These are phyloP conservation scores for Durusdinium trenchii DNA, from an alignment of 73 alveolate species.

Conservation along the genomic window DNA sequence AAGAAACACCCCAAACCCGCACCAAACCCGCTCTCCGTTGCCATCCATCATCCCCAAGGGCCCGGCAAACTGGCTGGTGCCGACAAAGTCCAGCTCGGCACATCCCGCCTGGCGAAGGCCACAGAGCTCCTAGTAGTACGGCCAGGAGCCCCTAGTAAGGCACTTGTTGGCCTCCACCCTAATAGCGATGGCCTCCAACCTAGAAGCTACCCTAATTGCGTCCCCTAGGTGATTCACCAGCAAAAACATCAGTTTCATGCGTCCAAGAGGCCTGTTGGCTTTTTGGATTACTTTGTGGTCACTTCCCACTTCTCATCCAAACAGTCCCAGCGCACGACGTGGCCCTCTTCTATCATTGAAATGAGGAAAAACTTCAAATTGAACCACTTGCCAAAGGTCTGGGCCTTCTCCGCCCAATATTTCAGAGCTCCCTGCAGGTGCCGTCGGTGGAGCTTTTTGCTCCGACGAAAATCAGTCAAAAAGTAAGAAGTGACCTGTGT, in stretches of 20 bases:
- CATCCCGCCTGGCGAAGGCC: conserved; percentile 37
- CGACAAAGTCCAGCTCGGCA: conserved; percentile 49
- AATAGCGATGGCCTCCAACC: neutral
- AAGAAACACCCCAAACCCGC: neutral
- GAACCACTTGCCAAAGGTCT: neutral
- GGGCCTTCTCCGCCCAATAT: conserved; percentile 87
- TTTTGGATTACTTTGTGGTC: too few relatives aligned
- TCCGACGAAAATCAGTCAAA: too few relatives aligned
- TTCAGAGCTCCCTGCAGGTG: conserved; percentile 72
- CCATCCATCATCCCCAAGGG: neutral
- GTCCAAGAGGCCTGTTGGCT: too few relatives aligned
- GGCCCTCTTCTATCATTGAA: too few relatives aligned
- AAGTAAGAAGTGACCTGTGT: too few relatives aligned
- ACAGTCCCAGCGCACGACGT: neutral
- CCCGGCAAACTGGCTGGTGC: conserved; percentile 52
- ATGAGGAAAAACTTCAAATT: too few relatives aligned
- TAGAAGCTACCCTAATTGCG: too few relatives aligned
- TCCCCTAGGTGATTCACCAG: too few relatives aligned
- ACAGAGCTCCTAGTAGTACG: too few relatives aligned
- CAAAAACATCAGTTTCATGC: too few relatives aligned
- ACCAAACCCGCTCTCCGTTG: neutral
- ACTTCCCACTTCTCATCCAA: too few relatives aligned
- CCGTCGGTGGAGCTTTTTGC: neutral
- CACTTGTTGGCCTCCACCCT: neutral
- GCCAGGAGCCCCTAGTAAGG: too few relatives aligned